Percentiles rank a stretch among this genome's conserved stretches.
phyloP scores from a whole-genome alignment of 495 filamentous ascomycete species.

The Cercophora sp. region DNA sequence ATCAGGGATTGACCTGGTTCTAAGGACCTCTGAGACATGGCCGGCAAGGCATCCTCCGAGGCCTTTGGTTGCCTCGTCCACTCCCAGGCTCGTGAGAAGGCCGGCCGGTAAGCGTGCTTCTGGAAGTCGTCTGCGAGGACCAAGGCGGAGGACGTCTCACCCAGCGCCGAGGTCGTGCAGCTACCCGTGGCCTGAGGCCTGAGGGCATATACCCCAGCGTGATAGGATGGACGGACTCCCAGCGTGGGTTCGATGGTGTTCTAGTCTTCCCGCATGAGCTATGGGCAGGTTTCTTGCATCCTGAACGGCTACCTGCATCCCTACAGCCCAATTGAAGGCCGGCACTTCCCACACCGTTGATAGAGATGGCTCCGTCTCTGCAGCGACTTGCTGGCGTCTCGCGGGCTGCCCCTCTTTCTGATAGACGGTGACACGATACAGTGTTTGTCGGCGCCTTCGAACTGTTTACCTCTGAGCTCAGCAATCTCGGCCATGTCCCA shows the following conservation, averaged over 20 bases:
- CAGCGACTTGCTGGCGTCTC: no score
- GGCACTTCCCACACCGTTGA: no score
- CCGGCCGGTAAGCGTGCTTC: no score
- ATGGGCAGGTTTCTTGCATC: no score
- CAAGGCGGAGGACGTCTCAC: constrained; percentile 8
- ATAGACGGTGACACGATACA: not conserved
- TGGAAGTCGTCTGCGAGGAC: not conserved
- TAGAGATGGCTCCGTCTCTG: no score
- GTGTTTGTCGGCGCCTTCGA: no score
- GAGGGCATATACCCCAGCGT: not conserved
- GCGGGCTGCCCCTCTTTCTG: not conserved
- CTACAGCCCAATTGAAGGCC: no score
- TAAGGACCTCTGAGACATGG: not conserved
- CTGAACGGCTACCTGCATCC: no score
- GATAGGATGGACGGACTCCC: constrained; percentile 11
- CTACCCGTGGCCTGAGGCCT: constrained; percentile 13
- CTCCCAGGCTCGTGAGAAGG: not conserved
- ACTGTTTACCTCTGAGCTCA: no score
- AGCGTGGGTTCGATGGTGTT: not conserved
- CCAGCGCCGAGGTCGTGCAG: constrained; percentile 17
- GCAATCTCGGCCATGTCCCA: constrained; percentile 11
- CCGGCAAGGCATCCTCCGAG: constrained; percentile 9
- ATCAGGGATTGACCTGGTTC: constrained; percentile 16
- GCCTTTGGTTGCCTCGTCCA: constrained; percentile 18
- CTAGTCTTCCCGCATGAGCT: no score